Base-by-base conservation (phyloP, 2,329 filamentous ascomycete genomes). In the Trichoderma koningiopsis region DNA sequence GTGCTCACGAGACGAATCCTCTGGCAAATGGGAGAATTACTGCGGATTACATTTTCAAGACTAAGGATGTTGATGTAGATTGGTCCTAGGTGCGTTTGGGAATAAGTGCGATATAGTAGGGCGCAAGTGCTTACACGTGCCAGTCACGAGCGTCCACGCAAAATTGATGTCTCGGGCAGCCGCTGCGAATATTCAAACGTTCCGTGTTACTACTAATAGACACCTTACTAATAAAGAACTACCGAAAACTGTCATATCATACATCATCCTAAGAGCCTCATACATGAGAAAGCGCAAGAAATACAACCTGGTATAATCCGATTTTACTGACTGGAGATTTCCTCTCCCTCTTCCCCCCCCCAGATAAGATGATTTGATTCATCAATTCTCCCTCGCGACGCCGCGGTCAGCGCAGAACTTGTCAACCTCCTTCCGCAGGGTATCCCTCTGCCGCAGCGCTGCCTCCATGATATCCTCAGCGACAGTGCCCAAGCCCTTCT, bases 381-480 rank as follows among this genome's bases (percentile, higher is more conserved):
- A 22, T 58, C 24, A 40, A 7, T 68, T 61, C 43, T 43, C 57
- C 24, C 68, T 70, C 24, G 67, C 29, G 31, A 85, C 83, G 0
- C 83, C 84, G 53, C 90, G 83, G 80, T 92, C 90, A 56, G 83
- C 82, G 74, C 91, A 93, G 77, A 92, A 94, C 81, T 90, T 92
- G 70, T 86, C 86, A 7, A 94, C 92, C 81, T 94, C 92, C 82
- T 91, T 93, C 70, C 83, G 82, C 75, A 94, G 79, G 69, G 85
- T 91, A 65, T 89, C 86, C 70, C 85, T 85, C 83, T 93, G 91
- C 67, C 87, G 82, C 58, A 83, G 79, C 1, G 88, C 89, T 24
- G 84, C 82, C 22, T 91, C 89, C 88, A 93, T 91, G 75, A 94
- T 89, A 53, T 87, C 86, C 70, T 83, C 81, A 59, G 82, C 82